phyloP scores from a whole-genome alignment of 2,329 filamentous ascomycete genomes.

The Diplodia scrobiculata region DNA sequence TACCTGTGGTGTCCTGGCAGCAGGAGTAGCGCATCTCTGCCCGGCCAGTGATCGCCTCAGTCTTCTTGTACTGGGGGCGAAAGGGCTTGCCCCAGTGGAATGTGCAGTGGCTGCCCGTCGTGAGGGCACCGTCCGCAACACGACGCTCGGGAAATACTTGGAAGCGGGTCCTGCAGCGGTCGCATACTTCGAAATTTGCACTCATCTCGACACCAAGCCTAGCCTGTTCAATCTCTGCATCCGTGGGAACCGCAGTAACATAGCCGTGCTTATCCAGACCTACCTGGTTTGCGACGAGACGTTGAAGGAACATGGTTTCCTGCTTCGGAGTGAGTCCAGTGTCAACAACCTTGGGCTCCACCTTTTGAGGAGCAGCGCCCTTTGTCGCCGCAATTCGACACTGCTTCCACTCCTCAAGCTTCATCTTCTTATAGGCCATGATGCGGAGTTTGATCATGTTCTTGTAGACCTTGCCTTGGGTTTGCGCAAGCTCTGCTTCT shows the following conservation, averaged over 20 bases:
- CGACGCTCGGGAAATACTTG: conserved; percentile 88
- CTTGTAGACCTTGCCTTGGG: conserved; percentile 70
- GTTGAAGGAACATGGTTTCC: conserved; percentile 66
- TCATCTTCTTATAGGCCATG: conserved; percentile 74
- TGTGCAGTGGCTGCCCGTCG: conserved; percentile 74
- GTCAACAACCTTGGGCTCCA: conserved; percentile 56
- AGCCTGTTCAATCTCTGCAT: conserved; percentile 67
- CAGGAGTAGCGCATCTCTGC: conserved; percentile 64
- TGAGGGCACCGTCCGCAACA: conserved; percentile 68
- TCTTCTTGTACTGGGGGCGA: conserved; percentile 56
- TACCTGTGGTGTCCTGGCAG: conserved; percentile 74
- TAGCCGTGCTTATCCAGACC: conserved; percentile 73
- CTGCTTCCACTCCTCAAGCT: conserved; percentile 68
- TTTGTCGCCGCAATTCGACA: conserved; percentile 50
- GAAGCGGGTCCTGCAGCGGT: conserved; percentile 82
- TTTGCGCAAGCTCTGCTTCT: conserved; percentile 72
- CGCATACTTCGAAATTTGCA: conserved; percentile 82
- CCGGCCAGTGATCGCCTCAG: conserved; percentile 48
- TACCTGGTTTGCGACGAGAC: conserved; percentile 65
- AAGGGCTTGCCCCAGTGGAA: conserved; percentile 77
- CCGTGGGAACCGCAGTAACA: conserved; percentile 66
- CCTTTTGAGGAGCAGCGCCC: conserved; percentile 35
- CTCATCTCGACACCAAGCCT: conserved; percentile 65
- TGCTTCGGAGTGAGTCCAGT: conserved; percentile 70
- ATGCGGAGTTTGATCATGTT: conserved; percentile 85